These are phyloP conservation scores for Trichoderma semiorbis DNA, from an alignment of 2,329 filamentous ascomycete species.

Conservation along the genomic window DNA sequence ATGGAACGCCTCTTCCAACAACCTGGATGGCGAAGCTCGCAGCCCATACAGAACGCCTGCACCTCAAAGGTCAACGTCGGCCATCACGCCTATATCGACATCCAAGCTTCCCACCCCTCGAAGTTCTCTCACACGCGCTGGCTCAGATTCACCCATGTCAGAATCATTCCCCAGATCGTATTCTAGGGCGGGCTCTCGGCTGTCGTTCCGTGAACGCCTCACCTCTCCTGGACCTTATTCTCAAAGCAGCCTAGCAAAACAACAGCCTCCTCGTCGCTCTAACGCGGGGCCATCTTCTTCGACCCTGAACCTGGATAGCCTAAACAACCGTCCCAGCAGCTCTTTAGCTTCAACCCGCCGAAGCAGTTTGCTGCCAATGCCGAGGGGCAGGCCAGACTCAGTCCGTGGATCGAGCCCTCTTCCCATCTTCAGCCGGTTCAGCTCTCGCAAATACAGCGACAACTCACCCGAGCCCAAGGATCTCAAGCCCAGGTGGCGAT, in stretches of 20 bases:
- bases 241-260: slow-evolving; percentile 44
- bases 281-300: slow-evolving; percentile 50
- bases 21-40: slow-evolving; percentile 60
- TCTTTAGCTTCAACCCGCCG: slow-evolving; percentile 53
- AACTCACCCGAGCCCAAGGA: slow-evolving; percentile 38
- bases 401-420: slow-evolving; percentile 48
- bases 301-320: slow-evolving; percentile 30
- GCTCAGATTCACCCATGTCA: slow-evolving; percentile 47
- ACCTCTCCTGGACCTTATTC: slow-evolving; percentile 47
- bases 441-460: slow-evolving; percentile 42
- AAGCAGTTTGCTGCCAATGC: slow-evolving; percentile 51
- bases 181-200: slow-evolving; percentile 41
- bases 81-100: slow-evolving; percentile 40
- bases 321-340: slow-evolving; percentile 49
- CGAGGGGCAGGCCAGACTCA: slow-evolving; percentile 34
- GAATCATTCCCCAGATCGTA: slow-evolving; percentile 40
- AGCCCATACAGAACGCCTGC: slow-evolving; percentile 53
- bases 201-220: slow-evolving; percentile 54
- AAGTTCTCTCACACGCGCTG: slow-evolving; percentile 44
- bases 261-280: slow-evolving; percentile 49
- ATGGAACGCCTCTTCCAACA: slow-evolving; percentile 69
- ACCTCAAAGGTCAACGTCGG: slow-evolving; percentile 41
- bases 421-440: slow-evolving; percentile 42
- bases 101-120: slow-evolving; percentile 50
- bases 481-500: slow-evolving; percentile 47